Evolutionary conservation across 345 rosid species (phyloP).

Genomic region (Geranium brycei): DNA sequence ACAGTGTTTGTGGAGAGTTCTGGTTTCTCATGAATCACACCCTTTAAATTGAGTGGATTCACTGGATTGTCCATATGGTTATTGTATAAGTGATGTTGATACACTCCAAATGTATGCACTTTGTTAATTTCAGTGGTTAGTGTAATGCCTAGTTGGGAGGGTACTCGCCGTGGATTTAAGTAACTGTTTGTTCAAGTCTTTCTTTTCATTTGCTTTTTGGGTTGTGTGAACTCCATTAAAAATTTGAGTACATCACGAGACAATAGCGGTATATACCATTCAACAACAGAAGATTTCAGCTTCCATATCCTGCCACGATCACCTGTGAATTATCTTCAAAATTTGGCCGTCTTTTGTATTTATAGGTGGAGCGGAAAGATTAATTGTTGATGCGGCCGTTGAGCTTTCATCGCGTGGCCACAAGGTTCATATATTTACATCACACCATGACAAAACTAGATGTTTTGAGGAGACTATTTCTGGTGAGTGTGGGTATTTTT

Average conservation of each 20-base stretch:
- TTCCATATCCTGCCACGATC: background rate
- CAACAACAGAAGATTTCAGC: background rate
- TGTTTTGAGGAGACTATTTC: conserved; percentile 89
- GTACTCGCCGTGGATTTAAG: background rate
- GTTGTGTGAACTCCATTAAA: background rate
- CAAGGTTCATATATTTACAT: conserved; percentile 68
- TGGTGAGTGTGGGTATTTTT: conserved; percentile 22
- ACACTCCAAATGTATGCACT: background rate
- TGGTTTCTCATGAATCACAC: background rate
- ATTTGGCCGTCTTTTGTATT: background rate
- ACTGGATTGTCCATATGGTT: background rate
- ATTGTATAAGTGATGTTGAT: background rate
- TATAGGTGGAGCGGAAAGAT: conserved; percentile 92
- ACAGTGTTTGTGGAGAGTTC: background rate
- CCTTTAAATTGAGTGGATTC: background rate
- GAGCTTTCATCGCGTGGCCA: conserved; percentile 71
- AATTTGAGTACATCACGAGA: background rate
- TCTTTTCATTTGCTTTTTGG: background rate
- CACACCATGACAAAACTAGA: conserved; percentile 72
- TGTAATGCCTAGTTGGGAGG: background rate
- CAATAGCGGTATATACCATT: background rate
- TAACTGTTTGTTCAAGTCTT: background rate
- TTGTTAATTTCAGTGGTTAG: background rate
- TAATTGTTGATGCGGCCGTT: conserved; percentile 87
- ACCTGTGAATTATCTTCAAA: background rate